phyloP scores from a whole-genome alignment of 371 early-diverging fungal genomes.

The Lichtheimia corymbifera region DNA sequence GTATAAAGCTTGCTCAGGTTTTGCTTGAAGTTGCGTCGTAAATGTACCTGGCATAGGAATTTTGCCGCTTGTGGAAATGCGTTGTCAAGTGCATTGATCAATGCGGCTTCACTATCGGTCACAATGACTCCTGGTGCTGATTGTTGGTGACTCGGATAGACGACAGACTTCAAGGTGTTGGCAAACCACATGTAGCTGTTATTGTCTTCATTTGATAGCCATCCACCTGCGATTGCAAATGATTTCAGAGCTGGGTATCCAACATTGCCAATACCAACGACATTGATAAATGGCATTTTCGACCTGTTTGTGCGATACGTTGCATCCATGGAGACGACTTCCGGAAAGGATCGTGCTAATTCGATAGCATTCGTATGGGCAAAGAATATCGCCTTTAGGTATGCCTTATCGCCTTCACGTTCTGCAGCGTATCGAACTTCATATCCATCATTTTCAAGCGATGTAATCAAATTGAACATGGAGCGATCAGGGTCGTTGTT shows the following conservation, averaged over 20 bases:
- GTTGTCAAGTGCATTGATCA: not conserved
- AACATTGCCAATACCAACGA: not conserved
- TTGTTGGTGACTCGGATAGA: not conserved
- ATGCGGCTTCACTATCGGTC: not conserved
- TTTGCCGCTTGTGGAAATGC: not conserved
- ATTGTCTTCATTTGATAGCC: not conserved
- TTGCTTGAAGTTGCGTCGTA: not conserved
- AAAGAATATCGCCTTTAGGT: not conserved
- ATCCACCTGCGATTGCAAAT: conserved; percentile 4
- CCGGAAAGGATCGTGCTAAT: not conserved
- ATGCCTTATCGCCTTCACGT: not conserved
- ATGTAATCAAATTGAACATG: not conserved
- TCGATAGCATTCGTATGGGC: not conserved
- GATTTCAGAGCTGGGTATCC: not conserved
- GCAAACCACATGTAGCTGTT: not conserved
- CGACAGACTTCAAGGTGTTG: not conserved
- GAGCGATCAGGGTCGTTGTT: not conserved
- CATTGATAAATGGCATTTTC: not conserved
- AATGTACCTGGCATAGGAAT: not conserved
- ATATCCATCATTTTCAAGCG: not conserved
- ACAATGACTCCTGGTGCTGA: not conserved
- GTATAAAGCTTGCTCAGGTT: not conserved
- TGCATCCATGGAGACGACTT: conserved; percentile 11
- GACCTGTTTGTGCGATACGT: not conserved
- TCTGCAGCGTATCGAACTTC: not conserved